phyloP scores from a whole-genome alignment of 164 flowering plant species.

The Macadamia integrifolia region DNA sequence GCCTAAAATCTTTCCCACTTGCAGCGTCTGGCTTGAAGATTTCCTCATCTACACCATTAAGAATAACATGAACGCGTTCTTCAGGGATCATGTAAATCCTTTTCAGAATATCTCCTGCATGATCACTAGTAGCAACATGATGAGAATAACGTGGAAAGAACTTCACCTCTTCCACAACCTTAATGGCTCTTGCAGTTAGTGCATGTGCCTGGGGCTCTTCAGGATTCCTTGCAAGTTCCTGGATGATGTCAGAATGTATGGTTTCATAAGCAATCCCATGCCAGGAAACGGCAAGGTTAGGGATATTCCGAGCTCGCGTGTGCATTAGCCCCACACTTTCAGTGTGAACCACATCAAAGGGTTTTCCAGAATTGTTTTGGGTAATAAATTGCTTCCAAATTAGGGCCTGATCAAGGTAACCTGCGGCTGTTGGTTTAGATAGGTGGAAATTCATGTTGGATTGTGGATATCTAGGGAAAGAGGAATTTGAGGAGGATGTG shows the following conservation, averaged over 20 bases:
- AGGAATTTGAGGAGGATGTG: slow-evolving; percentile 25
- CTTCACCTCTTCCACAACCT: slow-evolving; percentile 63
- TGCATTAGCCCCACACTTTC: slow-evolving; percentile 49
- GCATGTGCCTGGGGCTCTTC: slow-evolving; percentile 28
- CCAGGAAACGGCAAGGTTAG: slow-evolving; percentile 63
- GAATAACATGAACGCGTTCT: slow-evolving; percentile 66
- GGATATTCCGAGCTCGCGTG: slow-evolving; percentile 38
- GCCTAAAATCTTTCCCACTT: slow-evolving; percentile 30
- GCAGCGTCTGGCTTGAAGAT: slow-evolving; percentile 42
- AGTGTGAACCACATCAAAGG: slow-evolving; percentile 28
- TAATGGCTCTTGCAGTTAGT: slow-evolving; percentile 36
- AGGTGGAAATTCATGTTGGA: slow-evolving; percentile 50
- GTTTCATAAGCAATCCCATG: slow-evolving; percentile 57
- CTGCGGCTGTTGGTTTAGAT: slow-evolving; percentile 49
- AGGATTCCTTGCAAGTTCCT: slow-evolving; percentile 47
- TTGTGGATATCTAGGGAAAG: slow-evolving; percentile 25
- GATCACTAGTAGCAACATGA: slow-evolving; percentile 80
- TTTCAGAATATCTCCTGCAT: slow-evolving; percentile 58
- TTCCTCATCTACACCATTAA: slow-evolving; percentile 68
- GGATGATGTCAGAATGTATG: slow-evolving; percentile 60
- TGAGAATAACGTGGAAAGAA: slow-evolving; percentile 63
- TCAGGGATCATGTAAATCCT: slow-evolving; percentile 73
- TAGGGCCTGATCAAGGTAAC: slow-evolving; percentile 47
- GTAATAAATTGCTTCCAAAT: slow-evolving; percentile 54
- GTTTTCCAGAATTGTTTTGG: slow-evolving; percentile 44